Percentiles rank a stretch among this genome's conserved stretches.
Conservation (phyloP, 1,284 basidiomycete species). For the Tilletiaria anomala region DNA sequence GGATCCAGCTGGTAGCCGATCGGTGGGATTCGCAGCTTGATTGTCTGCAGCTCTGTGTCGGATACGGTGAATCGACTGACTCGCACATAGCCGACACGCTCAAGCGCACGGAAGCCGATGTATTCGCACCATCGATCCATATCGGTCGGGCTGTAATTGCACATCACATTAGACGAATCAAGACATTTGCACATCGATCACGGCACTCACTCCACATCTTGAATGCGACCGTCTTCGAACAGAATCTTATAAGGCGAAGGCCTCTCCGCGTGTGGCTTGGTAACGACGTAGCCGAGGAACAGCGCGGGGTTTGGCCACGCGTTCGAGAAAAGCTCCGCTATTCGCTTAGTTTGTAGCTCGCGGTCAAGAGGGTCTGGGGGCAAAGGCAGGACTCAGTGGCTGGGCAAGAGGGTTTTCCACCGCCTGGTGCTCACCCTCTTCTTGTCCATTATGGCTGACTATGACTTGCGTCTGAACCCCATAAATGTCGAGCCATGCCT, state of each 20-base stretch:
- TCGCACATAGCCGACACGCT: constrained; percentile 28
- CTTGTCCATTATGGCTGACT: constrained; percentile 81
- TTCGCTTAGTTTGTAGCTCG: constrained; percentile 67
- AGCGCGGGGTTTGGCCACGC: constrained; percentile 63
- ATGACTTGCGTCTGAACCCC: constrained; percentile 67
- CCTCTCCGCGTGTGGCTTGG: constrained; percentile 54
- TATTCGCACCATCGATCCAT: constrained; percentile 34
- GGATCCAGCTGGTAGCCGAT: not conserved
- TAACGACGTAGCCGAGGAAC: constrained; percentile 60
- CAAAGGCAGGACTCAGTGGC: no score
- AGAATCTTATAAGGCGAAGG: constrained; percentile 76
- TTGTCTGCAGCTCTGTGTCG: constrained; percentile 33
- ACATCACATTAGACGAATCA: no score
- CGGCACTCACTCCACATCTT: constrained; percentile 48
- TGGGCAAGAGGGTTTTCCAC: no score
- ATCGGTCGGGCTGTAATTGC: constrained; percentile 20
- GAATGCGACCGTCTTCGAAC: constrained; percentile 36
- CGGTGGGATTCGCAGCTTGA: constrained; percentile 25
- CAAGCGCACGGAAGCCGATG: constrained; percentile 26
- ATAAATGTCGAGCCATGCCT: constrained; percentile 70
- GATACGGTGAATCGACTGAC: constrained; percentile 33
- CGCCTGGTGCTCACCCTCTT: no score
- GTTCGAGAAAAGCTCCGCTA: constrained; percentile 63
- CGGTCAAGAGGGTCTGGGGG: constrained; percentile 72
- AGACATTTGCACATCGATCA: no score